Conservation (phyloP, 177 flowering plant species). For the Tripterygium wilfordii region DNA sequence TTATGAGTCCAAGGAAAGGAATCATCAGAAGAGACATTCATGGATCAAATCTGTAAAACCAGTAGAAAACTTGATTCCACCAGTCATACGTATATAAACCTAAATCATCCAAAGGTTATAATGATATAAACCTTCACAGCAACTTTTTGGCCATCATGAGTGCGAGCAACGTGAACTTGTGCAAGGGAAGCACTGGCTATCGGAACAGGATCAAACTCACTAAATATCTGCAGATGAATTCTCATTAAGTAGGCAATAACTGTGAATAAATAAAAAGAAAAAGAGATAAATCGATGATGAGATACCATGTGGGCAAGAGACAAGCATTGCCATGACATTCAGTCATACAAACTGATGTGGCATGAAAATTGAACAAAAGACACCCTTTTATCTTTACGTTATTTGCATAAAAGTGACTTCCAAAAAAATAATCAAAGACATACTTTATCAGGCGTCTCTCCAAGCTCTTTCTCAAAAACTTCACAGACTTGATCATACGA, state of each 20-base stretch:
- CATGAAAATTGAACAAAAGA: neutral
- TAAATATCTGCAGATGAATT: slow-evolving; percentile 50
- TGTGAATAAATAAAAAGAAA: no score
- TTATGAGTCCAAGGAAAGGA: slow-evolving; percentile 1
- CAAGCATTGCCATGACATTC: no score
- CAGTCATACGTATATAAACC: neutral
- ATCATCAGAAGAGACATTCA: slow-evolving; percentile 2
- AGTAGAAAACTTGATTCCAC: slow-evolving; percentile 1
- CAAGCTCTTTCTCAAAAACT: slow-evolving; percentile 88
- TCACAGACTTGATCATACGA: slow-evolving; percentile 86
- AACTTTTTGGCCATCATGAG: slow-evolving; percentile 83
- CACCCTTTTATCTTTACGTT: no score
- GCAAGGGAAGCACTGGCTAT: slow-evolving; percentile 99
- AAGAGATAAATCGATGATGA: no score
- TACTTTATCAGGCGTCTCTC: slow-evolving; percentile 83
- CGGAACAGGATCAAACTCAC: slow-evolving; percentile 77
- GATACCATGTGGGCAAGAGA: no score
- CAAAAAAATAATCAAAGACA: no score
- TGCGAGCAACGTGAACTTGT: slow-evolving; percentile 89
- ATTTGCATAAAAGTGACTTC: no score
- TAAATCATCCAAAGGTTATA: neutral
- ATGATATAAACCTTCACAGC: slow-evolving; percentile 79
- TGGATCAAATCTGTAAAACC: neutral
- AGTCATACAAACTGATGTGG: neutral
- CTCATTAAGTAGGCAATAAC: slow-evolving; percentile 1